Evolutionary conservation across 164 flowering plant species (phyloP), one percentile per base, ranked within the genome.

Genomic region (Amborella trichopoda): DNA sequence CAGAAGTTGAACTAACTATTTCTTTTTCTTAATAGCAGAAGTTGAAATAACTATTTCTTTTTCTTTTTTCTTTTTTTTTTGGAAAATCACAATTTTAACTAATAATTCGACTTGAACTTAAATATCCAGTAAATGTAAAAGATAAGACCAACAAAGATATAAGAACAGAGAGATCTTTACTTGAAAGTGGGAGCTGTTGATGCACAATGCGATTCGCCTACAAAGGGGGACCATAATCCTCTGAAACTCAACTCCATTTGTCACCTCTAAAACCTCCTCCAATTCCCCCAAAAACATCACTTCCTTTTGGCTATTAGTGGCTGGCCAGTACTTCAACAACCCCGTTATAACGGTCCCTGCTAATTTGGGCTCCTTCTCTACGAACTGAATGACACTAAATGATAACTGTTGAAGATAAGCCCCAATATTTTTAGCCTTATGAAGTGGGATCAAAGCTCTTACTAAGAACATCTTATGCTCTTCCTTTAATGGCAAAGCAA

Each of bases 301-400:
- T 61, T 69, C 74, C 49, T 69, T 69, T 50, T 60, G 65, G 40
- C 68, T 62, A 34, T 66, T 69, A 20, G 65, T 66, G n/a, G 66
- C 48, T 2, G 74, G 74, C 74, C 74, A 69, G 48, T 69, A 69
- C 60, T 66, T 69, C 71, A 69, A 60, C 55, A 69, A 46, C 17
- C 74, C 71, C 59, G 61, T 66, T 4, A 69, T 55, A 9, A 66
- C 74, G 23, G 28, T 56, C 47, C 66, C 74, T 8, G 71, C 65
- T 39, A 69, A 44, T 56, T 63, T 69, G 47, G 37, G 56, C 62
- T 69, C 74, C 49, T 69, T 69, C 49, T 69, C 74, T 9, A 69
- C 66, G 44, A 66, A 69, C 62, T 66, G 74, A 4, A 54, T 59
- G 20, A 69, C 57, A 49, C 71, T 66, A 42, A 66, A 69, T 6